A percentile compares a stretch with the other conserved stretches of the same genome.
These are phyloP conservation scores for Arabis alpina DNA, from an alignment of 345 rosid species.

Conservation along the genomic window DNA sequence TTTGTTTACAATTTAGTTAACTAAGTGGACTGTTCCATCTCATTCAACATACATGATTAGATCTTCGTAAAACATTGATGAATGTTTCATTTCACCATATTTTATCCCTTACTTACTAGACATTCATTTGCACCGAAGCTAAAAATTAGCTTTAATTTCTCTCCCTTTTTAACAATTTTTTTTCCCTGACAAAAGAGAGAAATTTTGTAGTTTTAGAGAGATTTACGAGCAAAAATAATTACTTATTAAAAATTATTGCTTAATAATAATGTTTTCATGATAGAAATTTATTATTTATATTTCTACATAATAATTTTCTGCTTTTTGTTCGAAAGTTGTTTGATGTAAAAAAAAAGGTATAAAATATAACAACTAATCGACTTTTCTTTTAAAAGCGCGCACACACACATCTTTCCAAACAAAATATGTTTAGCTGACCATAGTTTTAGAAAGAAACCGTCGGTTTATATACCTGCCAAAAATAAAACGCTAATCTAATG, in stretches of 20 bases:
- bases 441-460: slow-evolving; percentile 1
- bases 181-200: not conserved
- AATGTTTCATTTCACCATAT: too few species aligned
- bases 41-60: too few species aligned
- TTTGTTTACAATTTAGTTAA: too few species aligned
- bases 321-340: not conserved
- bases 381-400: not conserved
- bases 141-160: not conserved
- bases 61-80: too few species aligned
- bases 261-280: not conserved
- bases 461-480: slow-evolving; percentile 7
- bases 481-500: not conserved
- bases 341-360: not conserved
- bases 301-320: too few species aligned
- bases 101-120: too few species aligned
- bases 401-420: not conserved
- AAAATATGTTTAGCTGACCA: slow-evolving; percentile 8
- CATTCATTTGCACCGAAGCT: not conserved
- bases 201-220: not conserved
- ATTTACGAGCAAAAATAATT: not conserved
- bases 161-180: not conserved
- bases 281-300: not conserved
- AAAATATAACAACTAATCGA: not conserved
- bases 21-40: too few species aligned
- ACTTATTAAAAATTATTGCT: not conserved